A percentile compares a stretch with the other conserved stretches of the same genome.
These are phyloP conservation scores for Trametes maxima DNA, from an alignment of 768 basidiomycete species.

Conservation along the genomic window DNA sequence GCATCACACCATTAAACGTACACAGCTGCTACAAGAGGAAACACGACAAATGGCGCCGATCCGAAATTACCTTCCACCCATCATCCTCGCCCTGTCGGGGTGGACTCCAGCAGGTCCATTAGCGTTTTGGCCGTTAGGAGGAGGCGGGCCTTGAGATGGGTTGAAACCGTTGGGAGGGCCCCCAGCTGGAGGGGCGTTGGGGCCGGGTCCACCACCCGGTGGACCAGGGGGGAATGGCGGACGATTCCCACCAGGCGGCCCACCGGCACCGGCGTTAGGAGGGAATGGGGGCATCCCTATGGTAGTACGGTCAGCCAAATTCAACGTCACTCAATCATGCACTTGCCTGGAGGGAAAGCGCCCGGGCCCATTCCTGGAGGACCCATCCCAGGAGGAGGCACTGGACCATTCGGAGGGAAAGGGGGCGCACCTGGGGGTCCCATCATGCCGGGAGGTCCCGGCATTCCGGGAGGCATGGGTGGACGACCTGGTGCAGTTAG, in stretches of 20 bases:
- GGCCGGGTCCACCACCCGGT: constrained; percentile 21
- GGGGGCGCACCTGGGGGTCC: constrained; percentile 65
- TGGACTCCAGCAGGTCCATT: constrained; percentile 58
- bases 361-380: constrained; percentile 38
- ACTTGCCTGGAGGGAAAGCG: constrained; percentile 28
- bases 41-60: neutral
- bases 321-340: neutral
- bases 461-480: constrained; percentile 70
- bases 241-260: constrained; percentile 24
- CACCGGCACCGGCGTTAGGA: constrained; percentile 33
- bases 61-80: constrained; percentile 44
- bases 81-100: constrained; percentile 83
- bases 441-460: constrained; percentile 49
- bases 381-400: constrained; percentile 43
- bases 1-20: neutral
- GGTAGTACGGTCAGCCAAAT: neutral
- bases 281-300: constrained; percentile 48
- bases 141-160: constrained; percentile 34
- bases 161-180: constrained; percentile 20
- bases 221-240: constrained; percentile 38
- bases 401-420: constrained; percentile 66
- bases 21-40: neutral
- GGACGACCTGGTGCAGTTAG: constrained; percentile 50
- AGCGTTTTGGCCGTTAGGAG: constrained; percentile 36
- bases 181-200: constrained; percentile 17